phyloP scores from a whole-genome alignment of 2,329 filamentous ascomycete species.

The Capronia coronata region DNA sequence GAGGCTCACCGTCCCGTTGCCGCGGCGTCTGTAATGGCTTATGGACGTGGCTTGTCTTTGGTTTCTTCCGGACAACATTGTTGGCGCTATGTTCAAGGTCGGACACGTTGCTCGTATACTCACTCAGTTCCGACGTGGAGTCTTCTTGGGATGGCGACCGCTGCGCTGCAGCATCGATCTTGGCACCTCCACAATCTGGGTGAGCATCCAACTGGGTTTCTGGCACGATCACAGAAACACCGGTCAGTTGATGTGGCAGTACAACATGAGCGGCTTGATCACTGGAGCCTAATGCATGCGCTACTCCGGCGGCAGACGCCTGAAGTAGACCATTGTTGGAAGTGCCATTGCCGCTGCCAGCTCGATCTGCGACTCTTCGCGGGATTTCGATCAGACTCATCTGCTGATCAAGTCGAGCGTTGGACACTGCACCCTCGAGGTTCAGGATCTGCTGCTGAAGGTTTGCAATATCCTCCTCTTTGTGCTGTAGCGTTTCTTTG shows the following conservation, averaged over 20 bases:
- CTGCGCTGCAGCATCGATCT: neutral
- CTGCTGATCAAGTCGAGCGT: slow-evolving; percentile 7
- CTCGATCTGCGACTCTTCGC: slow-evolving; percentile 10
- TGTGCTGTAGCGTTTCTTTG: slow-evolving; percentile 4
- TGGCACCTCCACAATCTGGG: neutral
- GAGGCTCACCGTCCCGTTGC: neutral
- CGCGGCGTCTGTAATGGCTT: neutral
- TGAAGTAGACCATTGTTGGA: neutral
- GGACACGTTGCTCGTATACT: neutral
- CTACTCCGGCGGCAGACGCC: neutral
- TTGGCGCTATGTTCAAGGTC: neutral
- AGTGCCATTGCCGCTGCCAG: neutral
- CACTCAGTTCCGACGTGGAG: slow-evolving; percentile 6
- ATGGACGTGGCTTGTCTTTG: neutral
- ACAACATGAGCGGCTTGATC: neutral
- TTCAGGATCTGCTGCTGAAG: slow-evolving; percentile 9
- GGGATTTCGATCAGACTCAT: neutral
- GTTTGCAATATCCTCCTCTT: neutral
- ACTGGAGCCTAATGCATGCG: neutral
- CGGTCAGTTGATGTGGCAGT: neutral
- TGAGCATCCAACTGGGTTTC: slow-evolving; percentile 16
- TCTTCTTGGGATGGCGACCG: neutral
- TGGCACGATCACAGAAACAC: slow-evolving; percentile 1
- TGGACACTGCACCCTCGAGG: slow-evolving; percentile 10
- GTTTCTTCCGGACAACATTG: neutral